A percentile compares a stretch with the other conserved stretches of the same genome.
Conservation (phyloP, 371 early-diverging fungal genomes). For the Mucor ambiguus region DNA sequence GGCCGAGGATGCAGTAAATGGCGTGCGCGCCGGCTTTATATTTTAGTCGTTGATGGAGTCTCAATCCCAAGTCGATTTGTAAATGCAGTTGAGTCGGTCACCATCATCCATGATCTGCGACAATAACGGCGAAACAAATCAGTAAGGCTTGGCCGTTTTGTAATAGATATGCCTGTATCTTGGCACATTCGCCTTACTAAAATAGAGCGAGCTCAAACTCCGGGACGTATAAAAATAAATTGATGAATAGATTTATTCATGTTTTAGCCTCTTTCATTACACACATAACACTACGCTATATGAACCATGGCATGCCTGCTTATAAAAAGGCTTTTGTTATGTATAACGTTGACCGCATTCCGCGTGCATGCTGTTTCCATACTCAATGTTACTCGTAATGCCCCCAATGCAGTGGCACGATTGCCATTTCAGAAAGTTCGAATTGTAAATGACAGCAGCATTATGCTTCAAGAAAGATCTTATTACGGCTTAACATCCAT, state of each 20-base stretch:
- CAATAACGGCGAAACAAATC: not conserved
- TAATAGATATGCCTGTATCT: not conserved
- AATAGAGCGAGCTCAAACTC: not conserved
- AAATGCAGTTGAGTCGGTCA: conserved; percentile 6
- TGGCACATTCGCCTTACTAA: not conserved
- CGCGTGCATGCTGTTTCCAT: not conserved
- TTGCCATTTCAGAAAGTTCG: not conserved
- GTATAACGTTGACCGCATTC: not conserved
- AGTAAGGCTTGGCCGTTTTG: not conserved
- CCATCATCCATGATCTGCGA: not conserved
- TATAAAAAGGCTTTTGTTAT: not conserved
- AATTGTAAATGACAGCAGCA: not conserved
- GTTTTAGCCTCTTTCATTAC: not conserved
- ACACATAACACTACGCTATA: not conserved
- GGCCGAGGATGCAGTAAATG: too few species aligned
- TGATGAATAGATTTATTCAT: not conserved
- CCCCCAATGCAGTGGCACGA: not conserved
- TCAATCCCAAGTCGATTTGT: too few species aligned
- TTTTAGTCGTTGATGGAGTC: too few species aligned
- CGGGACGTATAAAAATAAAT: not conserved
- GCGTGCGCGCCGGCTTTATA: too few species aligned
- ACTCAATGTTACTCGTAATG: not conserved
- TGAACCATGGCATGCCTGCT: not conserved
- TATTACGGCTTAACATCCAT: not conserved
- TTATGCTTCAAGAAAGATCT: not conserved